Conservation (phyloP, 306 rosid species). For the Cotoneaster glaucophyllus region DNA sequence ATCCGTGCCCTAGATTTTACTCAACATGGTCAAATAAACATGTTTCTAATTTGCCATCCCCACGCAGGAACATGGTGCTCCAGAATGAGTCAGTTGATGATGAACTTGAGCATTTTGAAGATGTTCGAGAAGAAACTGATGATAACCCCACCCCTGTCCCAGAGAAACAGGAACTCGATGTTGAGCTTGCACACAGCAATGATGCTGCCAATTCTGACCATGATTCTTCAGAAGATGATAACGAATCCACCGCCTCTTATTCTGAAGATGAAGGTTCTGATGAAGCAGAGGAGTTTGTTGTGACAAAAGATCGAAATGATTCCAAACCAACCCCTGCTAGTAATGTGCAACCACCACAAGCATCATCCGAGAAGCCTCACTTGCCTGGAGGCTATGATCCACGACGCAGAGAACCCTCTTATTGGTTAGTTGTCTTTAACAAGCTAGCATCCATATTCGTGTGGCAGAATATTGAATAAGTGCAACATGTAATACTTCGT, state of each 20-base stretch:
- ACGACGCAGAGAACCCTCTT: constrained; percentile 75
- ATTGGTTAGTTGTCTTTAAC: constrained; percentile 46
- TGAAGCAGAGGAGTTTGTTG: constrained; percentile 50
- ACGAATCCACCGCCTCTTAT: constrained; percentile 37
- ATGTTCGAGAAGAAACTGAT: constrained; percentile 61
- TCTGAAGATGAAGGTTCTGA: constrained; percentile 66
- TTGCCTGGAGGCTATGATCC: constrained; percentile 88
- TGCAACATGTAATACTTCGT: background rate
- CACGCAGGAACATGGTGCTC: constrained; percentile 64
- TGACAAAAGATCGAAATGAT: constrained; percentile 28
- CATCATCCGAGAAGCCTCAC: constrained; percentile 31
- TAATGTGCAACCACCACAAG: constrained; percentile 28
- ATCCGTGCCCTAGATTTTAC: background rate
- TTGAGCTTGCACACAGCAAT: constrained; percentile 14
- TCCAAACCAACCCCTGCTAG: constrained; percentile 19
- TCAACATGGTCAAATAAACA: background rate
- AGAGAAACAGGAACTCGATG: constrained; percentile 24
- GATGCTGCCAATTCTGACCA: constrained; percentile 32
- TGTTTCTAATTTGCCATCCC: constrained; percentile 1
- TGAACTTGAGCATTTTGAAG: constrained; percentile 88
- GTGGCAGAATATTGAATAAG: background rate
- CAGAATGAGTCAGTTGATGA: constrained; percentile 77
- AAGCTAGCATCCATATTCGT: background rate
- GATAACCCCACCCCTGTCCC: constrained; percentile 32
- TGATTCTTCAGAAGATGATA: constrained; percentile 59